phyloP scores from a whole-genome alignment of 1,284 basidiomycete genomes.

The Albatrellus sp. region DNA sequence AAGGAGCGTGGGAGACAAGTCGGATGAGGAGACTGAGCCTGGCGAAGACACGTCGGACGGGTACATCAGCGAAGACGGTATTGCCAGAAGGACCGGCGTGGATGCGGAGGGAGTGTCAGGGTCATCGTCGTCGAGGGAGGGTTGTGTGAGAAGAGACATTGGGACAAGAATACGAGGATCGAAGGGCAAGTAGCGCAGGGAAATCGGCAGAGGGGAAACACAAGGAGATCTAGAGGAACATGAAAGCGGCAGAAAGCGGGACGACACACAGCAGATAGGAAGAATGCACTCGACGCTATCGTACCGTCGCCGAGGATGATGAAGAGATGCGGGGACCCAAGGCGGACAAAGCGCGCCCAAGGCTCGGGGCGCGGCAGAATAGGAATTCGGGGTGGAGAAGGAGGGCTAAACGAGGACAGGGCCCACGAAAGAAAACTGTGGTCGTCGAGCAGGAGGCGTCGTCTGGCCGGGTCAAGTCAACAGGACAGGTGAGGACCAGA shows the following conservation, averaged over 20 bases:
- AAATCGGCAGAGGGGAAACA: not conserved
- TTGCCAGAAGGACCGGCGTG: slow-evolving; percentile 8
- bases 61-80: not conserved
- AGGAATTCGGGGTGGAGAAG: not conserved
- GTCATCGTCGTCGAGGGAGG: slow-evolving; percentile 6
- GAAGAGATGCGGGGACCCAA: not conserved
- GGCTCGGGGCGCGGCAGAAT: not conserved
- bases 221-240: slow-evolving; percentile 14
- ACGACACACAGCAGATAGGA: slow-evolving; percentile 3
- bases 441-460: no score
- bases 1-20: not conserved
- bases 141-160: slow-evolving; percentile 8
- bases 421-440: not conserved
- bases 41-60: not conserved
- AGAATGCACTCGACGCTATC: slow-evolving; percentile 2
- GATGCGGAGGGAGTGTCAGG: slow-evolving; percentile 10
- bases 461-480: no score
- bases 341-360: no score
- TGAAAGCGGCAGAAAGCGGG: slow-evolving; percentile 5
- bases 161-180: slow-evolving; percentile 1
- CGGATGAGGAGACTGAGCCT: slow-evolving; percentile 1
- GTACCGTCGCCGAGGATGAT: slow-evolving; percentile 1
- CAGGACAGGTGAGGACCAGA: no score
- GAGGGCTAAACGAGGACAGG: not conserved
- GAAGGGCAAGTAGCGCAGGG: slow-evolving; percentile 3